Evolutionary conservation across 257 asterid genomes (phyloP).

Genomic region (Solanum clarkiae): DNA sequence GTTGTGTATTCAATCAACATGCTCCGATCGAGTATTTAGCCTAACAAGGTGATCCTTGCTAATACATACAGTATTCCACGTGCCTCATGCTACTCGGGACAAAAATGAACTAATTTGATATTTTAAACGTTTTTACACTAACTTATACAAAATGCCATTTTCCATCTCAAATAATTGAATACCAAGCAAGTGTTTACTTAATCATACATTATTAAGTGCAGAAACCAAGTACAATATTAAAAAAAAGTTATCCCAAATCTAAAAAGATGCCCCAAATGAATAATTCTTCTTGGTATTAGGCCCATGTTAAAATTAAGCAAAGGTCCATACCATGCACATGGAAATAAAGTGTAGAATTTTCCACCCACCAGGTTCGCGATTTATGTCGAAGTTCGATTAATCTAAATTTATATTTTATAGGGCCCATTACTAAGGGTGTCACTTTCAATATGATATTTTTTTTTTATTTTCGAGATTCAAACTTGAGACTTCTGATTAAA

Average conservation of each 20-base stretch:
- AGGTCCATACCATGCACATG: background rate
- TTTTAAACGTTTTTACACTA: background rate
- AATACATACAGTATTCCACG: background rate
- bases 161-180: background rate
- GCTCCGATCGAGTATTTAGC: background rate
- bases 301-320: background rate
- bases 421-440: background rate
- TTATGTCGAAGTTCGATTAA: background rate
- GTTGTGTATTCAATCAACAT: background rate
- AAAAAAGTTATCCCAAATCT: background rate
- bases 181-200: background rate
- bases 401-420: background rate
- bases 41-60: background rate
- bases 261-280: background rate
- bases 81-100: background rate
- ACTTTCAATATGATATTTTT: too few relatives aligned
- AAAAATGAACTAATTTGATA: background rate
- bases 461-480: accelerated
- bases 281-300: background rate
- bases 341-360: background rate
- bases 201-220: background rate
- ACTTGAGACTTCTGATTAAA: background rate
- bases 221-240: background rate
- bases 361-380: accelerated
- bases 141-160: background rate